Evolutionary conservation across 805 yeast species (phyloP), one percentile per base, ranked within the genome.

Genomic region (Hyphopichia homilentoma): DNA sequence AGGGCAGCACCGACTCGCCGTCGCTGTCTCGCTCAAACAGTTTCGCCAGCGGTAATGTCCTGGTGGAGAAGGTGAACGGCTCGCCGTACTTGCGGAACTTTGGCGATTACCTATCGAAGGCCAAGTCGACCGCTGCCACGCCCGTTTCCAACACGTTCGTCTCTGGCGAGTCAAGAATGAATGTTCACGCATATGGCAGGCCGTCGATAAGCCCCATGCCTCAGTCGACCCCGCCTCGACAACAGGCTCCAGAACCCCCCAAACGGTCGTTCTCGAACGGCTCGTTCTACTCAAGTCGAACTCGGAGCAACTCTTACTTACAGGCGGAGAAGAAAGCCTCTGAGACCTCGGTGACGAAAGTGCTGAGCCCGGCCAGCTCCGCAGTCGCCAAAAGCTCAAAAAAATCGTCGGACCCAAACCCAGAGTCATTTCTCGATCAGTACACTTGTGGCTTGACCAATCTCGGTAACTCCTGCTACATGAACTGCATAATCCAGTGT

Each of bases 401-500:
- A 14, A 16, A 4, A 8, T 12, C 22, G 2, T 16, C 40, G 11
- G 5, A 32, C 7, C 25, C 29, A 16, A 40, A 33, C 27, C 41
- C 49, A 7, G 30, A 35, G 1, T 38, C 37, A 21, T 48, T 55
- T 33, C 38, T 55, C n/a, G 50, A 50, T 24, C 50, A 65, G 35
- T 70, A 79, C 32, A 64, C 77, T 13, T 78, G 88, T 0, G 97
- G 97, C 0, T 64, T 89, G 5, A 65, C 70, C 9, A 89, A 89
- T 52, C 63, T 89, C 40, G 96, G 96, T 2, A 90, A 90, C 48
- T 84, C 95, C 0, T 89, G 97, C 55, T 89, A 89, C 57, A 83
- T 89, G 88, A 89, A 89, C 58, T 83, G 95, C 44, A 70, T 84
- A 3, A 57, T 89, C n/a, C 97, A 89, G 59, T 86, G 96, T 54